A percentile compares a stretch with the other conserved stretches of the same genome.
phyloP scores from a whole-genome alignment of 225 moss, liverwort and hornwort species.

The Marchantia paleacea region DNA sequence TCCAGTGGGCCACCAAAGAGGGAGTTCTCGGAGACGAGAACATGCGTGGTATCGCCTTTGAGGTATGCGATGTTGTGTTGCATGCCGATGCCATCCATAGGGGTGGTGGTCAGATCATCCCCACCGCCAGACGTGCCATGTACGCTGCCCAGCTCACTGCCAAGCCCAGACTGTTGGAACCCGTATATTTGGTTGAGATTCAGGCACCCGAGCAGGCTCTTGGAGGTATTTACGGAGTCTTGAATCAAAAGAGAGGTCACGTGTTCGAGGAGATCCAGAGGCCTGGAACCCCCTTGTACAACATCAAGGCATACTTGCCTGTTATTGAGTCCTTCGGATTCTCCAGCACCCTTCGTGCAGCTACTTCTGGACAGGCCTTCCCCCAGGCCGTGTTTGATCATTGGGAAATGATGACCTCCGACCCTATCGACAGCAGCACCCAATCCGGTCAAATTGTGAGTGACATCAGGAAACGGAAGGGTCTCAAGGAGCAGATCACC shows the following conservation, averaged over 20 bases:
- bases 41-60: slow-evolving; percentile 52
- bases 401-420: slow-evolving; percentile 48
- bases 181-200: slow-evolving; percentile 46
- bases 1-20: slow-evolving; percentile 52
- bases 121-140: slow-evolving; percentile 47
- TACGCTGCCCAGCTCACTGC: slow-evolving; percentile 44
- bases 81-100: slow-evolving; percentile 50
- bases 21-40: slow-evolving; percentile 46
- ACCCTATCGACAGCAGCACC: slow-evolving; percentile 24
- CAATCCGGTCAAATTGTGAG: slow-evolving; percentile 26
- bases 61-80: slow-evolving; percentile 47
- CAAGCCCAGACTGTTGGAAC: slow-evolving; percentile 44
- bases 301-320: slow-evolving; percentile 50
- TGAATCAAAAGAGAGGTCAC: slow-evolving; percentile 52
- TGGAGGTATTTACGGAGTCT: slow-evolving; percentile 43
- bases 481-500: slow-evolving; percentile 36
- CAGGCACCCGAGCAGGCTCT: slow-evolving; percentile 51
- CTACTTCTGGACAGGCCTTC: slow-evolving; percentile 50
- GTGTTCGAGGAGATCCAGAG: slow-evolving; percentile 50
- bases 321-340: slow-evolving; percentile 51
- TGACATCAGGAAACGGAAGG: slow-evolving; percentile 41
- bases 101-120: slow-evolving; percentile 52
- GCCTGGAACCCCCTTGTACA: slow-evolving; percentile 46
- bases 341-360: slow-evolving; percentile 40
- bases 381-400: slow-evolving; percentile 53